Evolutionary conservation across 2,329 filamentous ascomycete species (phyloP), one percentile per base, ranked within the genome.

Genomic region (Penicillium sp.): DNA sequence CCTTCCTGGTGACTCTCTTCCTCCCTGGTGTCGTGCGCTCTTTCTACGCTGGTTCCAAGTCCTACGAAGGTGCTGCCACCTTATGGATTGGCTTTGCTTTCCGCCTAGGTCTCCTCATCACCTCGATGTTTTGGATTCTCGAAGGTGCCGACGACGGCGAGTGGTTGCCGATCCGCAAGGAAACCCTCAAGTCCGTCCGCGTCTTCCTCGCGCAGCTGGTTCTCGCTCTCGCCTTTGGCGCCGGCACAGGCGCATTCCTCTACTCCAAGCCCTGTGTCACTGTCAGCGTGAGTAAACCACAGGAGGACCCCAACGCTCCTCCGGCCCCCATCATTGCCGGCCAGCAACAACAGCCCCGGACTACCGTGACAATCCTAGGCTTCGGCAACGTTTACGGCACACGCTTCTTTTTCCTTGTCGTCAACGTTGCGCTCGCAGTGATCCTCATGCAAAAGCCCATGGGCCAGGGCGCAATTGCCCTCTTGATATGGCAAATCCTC

Each of bases 321-420:
- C 67, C 65, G 65, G 69, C 65, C 72, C 75, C 62, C 67, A 52
- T 60, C 61, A 62, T 67, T 37, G 54, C 57, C 5, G 66, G 66
- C 40, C 63, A 65, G 39, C 63, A 67, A 10, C 62, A 64, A 52
- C 59, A 61, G 10, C 66, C 66, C 13, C 71, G 77, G 56, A 80
- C 75, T 22, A 77, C 81, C 4, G 86, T 97, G 60, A 90, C 89
- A 35, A 89, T 97, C 60, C 84, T 96, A 18, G 95, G 95, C 46
- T 98, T 96, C 76, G 90, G 89, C 63, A 99, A 99, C 71, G 87
- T 91, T n/a, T 89, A 96, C 70, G 95, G 95, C 58, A 89, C 91
- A 1, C 89, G 94, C 31, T 98, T 96, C 77, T 88, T 96, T 65
- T 81, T 98, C 36, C 83, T 98, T 6, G 85, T 92, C 2, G 81